Conservation (phyloP, 1,284 basidiomycete genomes). For the Cryptococcus hybrid region DNA sequence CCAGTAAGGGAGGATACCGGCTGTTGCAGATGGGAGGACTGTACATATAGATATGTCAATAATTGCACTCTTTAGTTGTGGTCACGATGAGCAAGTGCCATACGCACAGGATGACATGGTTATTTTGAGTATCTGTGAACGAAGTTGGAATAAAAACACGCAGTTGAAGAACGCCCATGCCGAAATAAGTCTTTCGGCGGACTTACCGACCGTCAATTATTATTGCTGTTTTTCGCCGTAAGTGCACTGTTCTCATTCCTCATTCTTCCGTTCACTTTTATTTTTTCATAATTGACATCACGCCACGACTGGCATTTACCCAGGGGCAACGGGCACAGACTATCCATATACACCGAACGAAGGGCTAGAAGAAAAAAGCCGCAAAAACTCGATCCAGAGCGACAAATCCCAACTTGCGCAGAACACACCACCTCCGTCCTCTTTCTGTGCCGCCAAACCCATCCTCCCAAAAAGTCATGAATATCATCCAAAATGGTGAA, state of each 20-base stretch:
- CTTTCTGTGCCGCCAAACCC: neutral
- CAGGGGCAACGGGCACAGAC: neutral
- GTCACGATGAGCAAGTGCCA: neutral
- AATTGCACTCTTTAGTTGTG: neutral
- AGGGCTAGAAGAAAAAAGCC: neutral
- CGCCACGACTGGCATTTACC: neutral
- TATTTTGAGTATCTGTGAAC: neutral
- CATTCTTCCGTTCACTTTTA: too few relatives aligned
- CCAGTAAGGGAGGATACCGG: constrained; percentile 80
- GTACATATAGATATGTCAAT: neutral
- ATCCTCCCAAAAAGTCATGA: constrained; percentile 16
- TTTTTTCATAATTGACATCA: too few relatives aligned
- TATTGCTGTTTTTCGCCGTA: too few relatives aligned
- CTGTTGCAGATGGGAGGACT: constrained; percentile 29
- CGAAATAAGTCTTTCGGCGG: too few relatives aligned
- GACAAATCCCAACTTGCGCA: neutral
- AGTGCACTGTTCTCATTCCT: too few relatives aligned
- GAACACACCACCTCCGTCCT: neutral
- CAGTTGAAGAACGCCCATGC: neutral
- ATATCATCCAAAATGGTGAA: constrained; percentile 36
- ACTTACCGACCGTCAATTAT: too few relatives aligned
- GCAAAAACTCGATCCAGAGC: neutral
- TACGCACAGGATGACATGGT: constrained; percentile 1
- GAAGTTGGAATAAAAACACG: neutral
- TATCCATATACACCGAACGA: neutral